These are phyloP conservation scores for Pontederia paniculata DNA, from an alignment of 176 grass and related monocot species.

Conservation along the genomic window DNA sequence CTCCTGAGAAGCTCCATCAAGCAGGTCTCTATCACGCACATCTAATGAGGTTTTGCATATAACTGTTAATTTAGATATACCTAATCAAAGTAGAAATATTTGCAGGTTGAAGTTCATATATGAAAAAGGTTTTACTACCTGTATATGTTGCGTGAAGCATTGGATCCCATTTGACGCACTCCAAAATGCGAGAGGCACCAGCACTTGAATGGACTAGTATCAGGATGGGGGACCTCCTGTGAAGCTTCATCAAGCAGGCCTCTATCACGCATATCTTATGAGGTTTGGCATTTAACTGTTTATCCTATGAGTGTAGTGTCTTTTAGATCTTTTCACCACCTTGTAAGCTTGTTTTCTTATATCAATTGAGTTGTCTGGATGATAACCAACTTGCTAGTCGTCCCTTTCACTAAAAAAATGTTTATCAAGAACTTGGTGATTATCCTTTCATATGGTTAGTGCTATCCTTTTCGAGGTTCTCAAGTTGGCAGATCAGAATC, in stretches of 20 bases:
- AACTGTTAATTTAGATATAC: conserved; percentile 7
- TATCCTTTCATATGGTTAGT: too few relatives aligned
- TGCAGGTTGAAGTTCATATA: conserved; percentile 26
- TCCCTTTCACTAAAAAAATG: too few relatives aligned
- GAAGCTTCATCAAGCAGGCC: conserved; percentile 94
- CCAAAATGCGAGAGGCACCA: conserved; percentile 71
- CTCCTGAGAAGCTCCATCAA: conserved; percentile 98
- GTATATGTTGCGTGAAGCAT: conserved; percentile 63
- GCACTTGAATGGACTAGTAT: conserved; percentile 86
- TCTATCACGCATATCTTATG: conserved; percentile 39
- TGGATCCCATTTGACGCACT: conserved; percentile 90
- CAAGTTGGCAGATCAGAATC: too few relatives aligned
- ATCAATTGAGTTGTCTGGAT: too few relatives aligned
- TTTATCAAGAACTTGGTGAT: too few relatives aligned
- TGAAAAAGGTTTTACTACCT: conserved; percentile 14
- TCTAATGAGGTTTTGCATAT: conserved; percentile 41
- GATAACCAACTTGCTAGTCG: too few relatives aligned
- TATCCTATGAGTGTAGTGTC: neutral
- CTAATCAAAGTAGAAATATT: conserved; percentile 24
- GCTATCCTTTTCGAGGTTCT: too few relatives aligned
- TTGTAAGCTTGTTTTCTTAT: neutral
- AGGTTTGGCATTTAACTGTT: conserved; percentile 41
- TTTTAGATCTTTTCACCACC: neutral
- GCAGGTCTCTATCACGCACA: conserved; percentile 55
- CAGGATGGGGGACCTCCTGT: conserved; percentile 93